Conservation (phyloP, 2,329 filamentous ascomycete genomes). For the Colletotrichum destructivum region DNA sequence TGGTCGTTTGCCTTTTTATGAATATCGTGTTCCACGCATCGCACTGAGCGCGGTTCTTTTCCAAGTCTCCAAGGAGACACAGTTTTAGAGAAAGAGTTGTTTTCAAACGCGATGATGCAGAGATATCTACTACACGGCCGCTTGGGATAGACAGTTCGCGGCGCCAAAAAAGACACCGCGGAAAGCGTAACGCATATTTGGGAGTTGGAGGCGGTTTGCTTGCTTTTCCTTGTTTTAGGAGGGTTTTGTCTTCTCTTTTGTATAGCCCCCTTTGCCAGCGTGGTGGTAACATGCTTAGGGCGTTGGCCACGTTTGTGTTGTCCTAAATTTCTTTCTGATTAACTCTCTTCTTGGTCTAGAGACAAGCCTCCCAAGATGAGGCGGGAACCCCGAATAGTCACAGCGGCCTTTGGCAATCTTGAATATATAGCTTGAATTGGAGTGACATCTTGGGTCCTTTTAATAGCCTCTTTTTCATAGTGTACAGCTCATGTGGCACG, state of each 20-base stretch:
- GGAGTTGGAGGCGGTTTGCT: constrained; percentile 25
- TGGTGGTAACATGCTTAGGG: constrained; percentile 26
- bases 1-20: constrained; percentile 88
- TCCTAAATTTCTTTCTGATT: not conserved
- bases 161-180: constrained; percentile 3
- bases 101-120: constrained; percentile 11
- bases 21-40: constrained; percentile 85
- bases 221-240: not conserved
- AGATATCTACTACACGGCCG: constrained; percentile 23
- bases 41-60: constrained; percentile 60
- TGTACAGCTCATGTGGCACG: constrained; percentile 18
- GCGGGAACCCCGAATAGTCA: not conserved
- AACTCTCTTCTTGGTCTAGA: not conserved
- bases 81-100: constrained; percentile 29
- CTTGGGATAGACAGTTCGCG: constrained; percentile 24
- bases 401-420: not conserved
- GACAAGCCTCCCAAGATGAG: not conserved
- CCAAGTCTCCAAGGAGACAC: not conserved
- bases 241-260: not conserved
- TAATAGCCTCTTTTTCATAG: constrained; percentile 2
- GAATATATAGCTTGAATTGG: constrained; percentile 15
- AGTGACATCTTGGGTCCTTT: constrained; percentile 24
- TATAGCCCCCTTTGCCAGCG: constrained; percentile 22
- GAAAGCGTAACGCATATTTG: constrained; percentile 20
- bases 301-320: constrained; percentile 10